Percentiles rank a stretch among this genome's conserved stretches.
These are phyloP conservation scores for Diaporthe sp. DNA, from an alignment of 2,329 filamentous ascomycete genomes.

Conservation along the genomic window DNA sequence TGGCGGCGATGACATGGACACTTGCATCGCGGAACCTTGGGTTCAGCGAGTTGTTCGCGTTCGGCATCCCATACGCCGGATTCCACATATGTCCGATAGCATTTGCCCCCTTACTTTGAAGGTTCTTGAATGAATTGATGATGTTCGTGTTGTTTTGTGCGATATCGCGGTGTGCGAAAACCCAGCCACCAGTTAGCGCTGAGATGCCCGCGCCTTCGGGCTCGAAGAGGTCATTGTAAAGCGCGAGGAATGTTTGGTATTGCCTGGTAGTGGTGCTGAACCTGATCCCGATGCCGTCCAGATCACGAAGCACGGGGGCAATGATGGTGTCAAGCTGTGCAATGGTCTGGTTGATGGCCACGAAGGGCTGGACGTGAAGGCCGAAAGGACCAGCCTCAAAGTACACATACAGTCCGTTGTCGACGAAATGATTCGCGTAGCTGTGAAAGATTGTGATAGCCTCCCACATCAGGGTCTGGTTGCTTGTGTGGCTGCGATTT, in stretches of 20 bases:
- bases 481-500: conserved; percentile 47
- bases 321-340: conserved; percentile 48
- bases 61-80: conserved; percentile 46
- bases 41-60: conserved; percentile 52
- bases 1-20: conserved; percentile 48
- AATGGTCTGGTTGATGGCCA: conserved; percentile 49
- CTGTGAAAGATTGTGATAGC: conserved; percentile 42
- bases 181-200: conserved; percentile 51
- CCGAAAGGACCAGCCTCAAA: conserved; percentile 53
- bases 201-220: conserved; percentile 46
- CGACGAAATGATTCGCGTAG: conserved; percentile 52
- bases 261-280: conserved; percentile 43
- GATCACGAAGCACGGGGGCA: conserved; percentile 47
- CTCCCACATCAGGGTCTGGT: conserved; percentile 57
- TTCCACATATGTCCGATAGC: conserved; percentile 53
- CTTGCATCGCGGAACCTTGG: conserved; percentile 49
- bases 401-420: conserved; percentile 54
- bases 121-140: conserved; percentile 45
- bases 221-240: conserved; percentile 52
- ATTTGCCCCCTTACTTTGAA: conserved; percentile 38
- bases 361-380: conserved; percentile 51
- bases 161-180: conserved; percentile 49
- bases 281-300: conserved; percentile 42
- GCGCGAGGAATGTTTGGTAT: conserved; percentile 47
- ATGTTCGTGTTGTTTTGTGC: conserved; percentile 47